Conservation (phyloP, 352 stramenopile genomes). For the Pythium phragmiticola region DNA sequence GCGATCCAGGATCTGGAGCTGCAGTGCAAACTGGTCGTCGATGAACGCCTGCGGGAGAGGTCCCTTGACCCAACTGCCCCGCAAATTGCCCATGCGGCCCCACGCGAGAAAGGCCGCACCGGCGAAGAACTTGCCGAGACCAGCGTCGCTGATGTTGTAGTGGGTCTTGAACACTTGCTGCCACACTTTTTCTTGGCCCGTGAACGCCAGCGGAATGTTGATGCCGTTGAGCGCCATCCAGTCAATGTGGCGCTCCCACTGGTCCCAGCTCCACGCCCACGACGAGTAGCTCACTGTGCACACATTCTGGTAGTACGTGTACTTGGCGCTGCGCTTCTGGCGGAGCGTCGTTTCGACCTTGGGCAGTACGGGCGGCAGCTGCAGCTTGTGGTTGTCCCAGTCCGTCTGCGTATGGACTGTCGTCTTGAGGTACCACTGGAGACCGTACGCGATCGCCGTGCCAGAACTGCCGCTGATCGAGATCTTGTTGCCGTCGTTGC, state of each 20-base stretch:
- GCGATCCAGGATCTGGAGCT: conserved; percentile 78
- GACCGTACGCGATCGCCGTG: conserved; percentile 64
- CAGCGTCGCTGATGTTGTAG: conserved; percentile 75
- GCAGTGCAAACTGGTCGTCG: conserved; percentile 73
- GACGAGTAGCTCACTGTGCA: conserved; percentile 91
- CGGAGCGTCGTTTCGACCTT: conserved; percentile 33
- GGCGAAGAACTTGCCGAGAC: conserved; percentile 88
- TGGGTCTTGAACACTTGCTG: conserved; percentile 79
- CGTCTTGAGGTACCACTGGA: conserved; percentile 81
- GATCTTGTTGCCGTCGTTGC: conserved; percentile 41
- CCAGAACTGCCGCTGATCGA: conserved; percentile 39
- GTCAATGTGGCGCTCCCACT: conserved; percentile 91
- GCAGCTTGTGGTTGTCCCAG: conserved; percentile 75
- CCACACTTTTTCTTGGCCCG: conserved; percentile 89
- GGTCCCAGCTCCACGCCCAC: conserved; percentile 83
- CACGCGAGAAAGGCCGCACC: conserved; percentile 87
- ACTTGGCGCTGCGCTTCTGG: conserved; percentile 65
- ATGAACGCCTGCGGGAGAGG: conserved; percentile 85
- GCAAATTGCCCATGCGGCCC: conserved; percentile 89
- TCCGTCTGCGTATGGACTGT: conserved; percentile 74
- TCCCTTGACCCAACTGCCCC: conserved; percentile 81
- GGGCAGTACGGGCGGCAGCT: conserved; percentile 54
- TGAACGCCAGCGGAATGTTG: conserved; percentile 91
- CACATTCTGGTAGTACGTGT: conserved; percentile 92
- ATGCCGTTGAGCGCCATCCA: conserved; percentile 93